A percentile compares a stretch with the other conserved stretches of the same genome.
phyloP scores from a whole-genome alignment of 306 rosid genomes.

The Fragaria vesca region DNA sequence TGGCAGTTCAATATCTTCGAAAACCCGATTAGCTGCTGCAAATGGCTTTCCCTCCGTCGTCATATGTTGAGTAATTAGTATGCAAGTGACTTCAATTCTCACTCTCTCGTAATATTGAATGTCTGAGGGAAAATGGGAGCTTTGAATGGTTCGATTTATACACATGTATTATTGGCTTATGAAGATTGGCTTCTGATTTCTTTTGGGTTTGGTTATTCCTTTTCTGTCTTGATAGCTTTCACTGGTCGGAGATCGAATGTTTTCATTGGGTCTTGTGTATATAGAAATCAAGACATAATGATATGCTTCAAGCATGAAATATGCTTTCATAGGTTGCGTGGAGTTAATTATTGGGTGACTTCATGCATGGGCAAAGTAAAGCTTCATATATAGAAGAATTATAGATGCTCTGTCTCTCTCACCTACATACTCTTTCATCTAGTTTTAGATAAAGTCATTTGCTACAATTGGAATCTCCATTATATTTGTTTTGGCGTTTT shows the following conservation, averaged over 20 bases:
- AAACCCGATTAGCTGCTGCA: constrained; percentile 22
- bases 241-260: background rate
- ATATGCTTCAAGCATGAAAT: constrained; percentile 8
- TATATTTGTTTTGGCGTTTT: no score
- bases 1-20: constrained; percentile 44
- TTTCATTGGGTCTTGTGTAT: background rate
- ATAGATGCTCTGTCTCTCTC: constrained; percentile 20
- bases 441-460: background rate
- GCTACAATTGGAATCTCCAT: background rate
- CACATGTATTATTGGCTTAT: background rate
- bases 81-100: background rate
- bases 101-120: background rate
- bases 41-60: background rate
- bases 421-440: background rate
- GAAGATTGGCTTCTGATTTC: constrained; percentile 16
- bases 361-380: constrained; percentile 28
- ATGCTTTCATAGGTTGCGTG: constrained; percentile 19
- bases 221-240: constrained; percentile 4
- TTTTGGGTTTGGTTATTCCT: constrained; percentile 36
- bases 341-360: constrained; percentile 4
- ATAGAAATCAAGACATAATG: background rate
- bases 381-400: constrained; percentile 8
- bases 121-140: background rate
- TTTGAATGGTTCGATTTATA: constrained; percentile 26
- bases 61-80: background rate